These are phyloP conservation scores for Phlebiopsis gigantea DNA, from an alignment of 768 basidiomycete genomes.

Conservation along the genomic window DNA sequence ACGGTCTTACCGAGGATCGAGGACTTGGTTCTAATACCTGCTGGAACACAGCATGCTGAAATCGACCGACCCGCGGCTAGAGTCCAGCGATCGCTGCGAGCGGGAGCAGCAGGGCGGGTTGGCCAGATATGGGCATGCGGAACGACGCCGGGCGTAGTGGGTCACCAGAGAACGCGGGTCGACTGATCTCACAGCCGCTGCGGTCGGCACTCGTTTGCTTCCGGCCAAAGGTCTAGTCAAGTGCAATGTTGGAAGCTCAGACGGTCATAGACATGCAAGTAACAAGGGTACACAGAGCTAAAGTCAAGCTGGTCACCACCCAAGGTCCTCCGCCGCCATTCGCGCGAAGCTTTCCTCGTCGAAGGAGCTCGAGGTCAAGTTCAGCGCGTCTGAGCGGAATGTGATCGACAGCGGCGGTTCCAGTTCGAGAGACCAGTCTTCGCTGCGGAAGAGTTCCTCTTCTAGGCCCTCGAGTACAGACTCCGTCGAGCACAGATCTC, in stretches of 20 bases:
- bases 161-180: not conserved
- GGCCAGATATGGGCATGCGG: not conserved
- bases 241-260: not conserved
- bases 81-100: not conserved
- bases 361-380: constrained; percentile 10
- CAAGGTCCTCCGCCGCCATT: constrained; percentile 15
- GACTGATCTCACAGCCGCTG: not conserved
- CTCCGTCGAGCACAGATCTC: not conserved
- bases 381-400: not conserved
- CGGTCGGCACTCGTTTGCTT: not conserved
- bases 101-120: not conserved
- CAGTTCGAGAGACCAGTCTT: not conserved
- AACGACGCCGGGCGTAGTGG: not conserved
- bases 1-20: not conserved
- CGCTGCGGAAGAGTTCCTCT: not conserved
- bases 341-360: constrained; percentile 21
- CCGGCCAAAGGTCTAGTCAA: not conserved
- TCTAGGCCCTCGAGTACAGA: not conserved
- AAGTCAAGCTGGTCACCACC: constrained; percentile 15
- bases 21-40: not conserved
- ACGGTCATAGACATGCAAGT: not conserved
- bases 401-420: not conserved
- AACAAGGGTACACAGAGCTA: not conserved
- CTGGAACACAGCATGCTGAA: not conserved
- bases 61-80: not conserved